Conservation (phyloP, 345 rosid genomes). For the Iberis pinnata region DNA sequence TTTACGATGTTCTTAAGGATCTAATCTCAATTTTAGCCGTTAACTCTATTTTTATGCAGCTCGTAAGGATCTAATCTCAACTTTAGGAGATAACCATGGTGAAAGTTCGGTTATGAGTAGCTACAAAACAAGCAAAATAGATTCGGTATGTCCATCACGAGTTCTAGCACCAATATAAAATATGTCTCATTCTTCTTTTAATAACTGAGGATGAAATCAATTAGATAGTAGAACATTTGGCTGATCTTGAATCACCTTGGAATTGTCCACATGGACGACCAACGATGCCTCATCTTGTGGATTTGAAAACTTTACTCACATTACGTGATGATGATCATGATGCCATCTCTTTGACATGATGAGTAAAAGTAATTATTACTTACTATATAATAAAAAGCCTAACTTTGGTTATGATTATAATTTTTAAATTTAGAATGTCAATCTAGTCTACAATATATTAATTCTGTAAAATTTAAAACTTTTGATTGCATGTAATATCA, state of each 20-base stretch:
- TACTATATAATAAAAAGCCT: too few relatives aligned
- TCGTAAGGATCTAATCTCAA: conserved; percentile 80
- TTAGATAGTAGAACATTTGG: conserved; percentile 75
- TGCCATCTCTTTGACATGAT: too few relatives aligned
- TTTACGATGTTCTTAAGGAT: too few relatives aligned
- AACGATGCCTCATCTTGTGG: conserved; percentile 93
- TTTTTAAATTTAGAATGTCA: too few relatives aligned
- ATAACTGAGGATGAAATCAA: too few relatives aligned
- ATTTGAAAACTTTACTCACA: conserved; percentile 47
- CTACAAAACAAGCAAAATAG: conserved; percentile 61
- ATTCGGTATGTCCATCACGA: conserved; percentile 82
- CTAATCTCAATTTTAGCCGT: too few relatives aligned
- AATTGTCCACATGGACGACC: conserved; percentile 99
- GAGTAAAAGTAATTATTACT: too few relatives aligned
- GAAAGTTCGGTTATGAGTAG: conserved; percentile 72
- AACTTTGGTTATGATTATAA: too few relatives aligned
- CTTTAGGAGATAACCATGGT: conserved; percentile 69
- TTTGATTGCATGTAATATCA: conserved; percentile 4
- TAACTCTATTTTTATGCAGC: too few relatives aligned
- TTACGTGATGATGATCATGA: conserved; percentile 24
- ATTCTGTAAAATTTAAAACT: neutral
- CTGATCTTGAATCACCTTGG: conserved; percentile 90
- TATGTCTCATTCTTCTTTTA: too few relatives aligned
- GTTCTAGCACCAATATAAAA: too few relatives aligned
- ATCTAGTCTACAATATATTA: too few relatives aligned